Evolutionary conservation across 495 filamentous ascomycete genomes (phyloP).

Genomic region (Bryoglossum gracile): DNA sequence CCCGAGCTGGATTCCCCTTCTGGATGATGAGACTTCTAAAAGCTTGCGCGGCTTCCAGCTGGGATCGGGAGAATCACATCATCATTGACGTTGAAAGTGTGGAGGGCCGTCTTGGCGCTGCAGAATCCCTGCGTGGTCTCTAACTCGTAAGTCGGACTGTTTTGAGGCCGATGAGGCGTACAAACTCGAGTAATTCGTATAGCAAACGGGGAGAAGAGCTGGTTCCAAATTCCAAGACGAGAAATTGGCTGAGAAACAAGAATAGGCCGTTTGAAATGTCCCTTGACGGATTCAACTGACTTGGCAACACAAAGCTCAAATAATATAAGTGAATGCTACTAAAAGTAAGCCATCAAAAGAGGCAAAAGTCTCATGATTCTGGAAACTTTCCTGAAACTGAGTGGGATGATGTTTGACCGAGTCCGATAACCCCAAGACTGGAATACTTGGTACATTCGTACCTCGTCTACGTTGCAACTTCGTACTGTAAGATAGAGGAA

Average conservation of each 20-base stretch:
- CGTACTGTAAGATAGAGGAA: too few species aligned
- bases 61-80: too few species aligned
- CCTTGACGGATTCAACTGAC: not conserved
- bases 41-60: not conserved
- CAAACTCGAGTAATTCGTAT: not conserved
- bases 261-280: not conserved
- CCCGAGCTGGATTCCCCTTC: not conserved
- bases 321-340: too few species aligned
- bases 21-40: not conserved
- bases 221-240: not conserved
- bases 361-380: too few species aligned
- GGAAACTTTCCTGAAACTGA: too few species aligned
- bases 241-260: not conserved
- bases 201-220: not conserved
- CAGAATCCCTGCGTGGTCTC: not conserved
- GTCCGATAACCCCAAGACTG: too few species aligned
- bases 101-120: constrained; percentile 1
- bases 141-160: not conserved
- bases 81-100: constrained; percentile 1
- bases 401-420: too few species aligned
- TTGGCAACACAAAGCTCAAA: too few species aligned
- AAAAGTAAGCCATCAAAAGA: too few species aligned
- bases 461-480: too few species aligned
- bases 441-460: too few species aligned
- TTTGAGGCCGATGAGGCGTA: not conserved